Percentiles rank a stretch among this genome's conserved stretches.
Evolutionary conservation across 108 stramenopile genomes (phyloP).

Genomic region (Parmales sp.): DNA sequence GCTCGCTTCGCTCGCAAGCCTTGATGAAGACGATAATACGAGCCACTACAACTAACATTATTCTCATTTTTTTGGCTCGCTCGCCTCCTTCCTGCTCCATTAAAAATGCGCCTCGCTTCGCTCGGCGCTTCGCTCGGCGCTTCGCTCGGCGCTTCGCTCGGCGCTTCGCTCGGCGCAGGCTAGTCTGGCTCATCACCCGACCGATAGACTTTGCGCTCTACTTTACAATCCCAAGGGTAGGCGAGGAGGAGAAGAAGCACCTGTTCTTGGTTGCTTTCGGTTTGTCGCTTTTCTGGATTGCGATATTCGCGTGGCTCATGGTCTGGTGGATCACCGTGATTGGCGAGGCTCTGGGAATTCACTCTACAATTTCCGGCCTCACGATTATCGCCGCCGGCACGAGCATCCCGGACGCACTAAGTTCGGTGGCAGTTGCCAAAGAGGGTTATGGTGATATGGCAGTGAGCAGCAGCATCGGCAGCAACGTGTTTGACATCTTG

Average conservation of each 20-base stretch:
- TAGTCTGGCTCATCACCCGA: neutral
- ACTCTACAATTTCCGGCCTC: conserved; percentile 15
- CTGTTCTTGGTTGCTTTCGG: conserved; percentile 31
- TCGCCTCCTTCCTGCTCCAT: too few species aligned
- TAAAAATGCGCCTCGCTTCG: too few species aligned
- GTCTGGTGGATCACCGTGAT: conserved; percentile 11
- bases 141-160: neutral
- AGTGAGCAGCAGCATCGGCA: conserved; percentile 18
- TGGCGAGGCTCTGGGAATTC: conserved; percentile 5
- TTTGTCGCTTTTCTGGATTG: conserved; percentile 34
- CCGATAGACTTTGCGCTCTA: neutral
- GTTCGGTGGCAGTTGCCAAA: conserved; percentile 13
- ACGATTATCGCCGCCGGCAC: conserved; percentile 19
- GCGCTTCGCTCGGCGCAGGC: neutral
- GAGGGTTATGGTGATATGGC: conserved; percentile 26
- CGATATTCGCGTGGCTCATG: neutral
- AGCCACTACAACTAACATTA: too few species aligned
- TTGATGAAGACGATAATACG: too few species aligned
- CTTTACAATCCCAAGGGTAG: conserved; percentile 17
- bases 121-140: too few species aligned
- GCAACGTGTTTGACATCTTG: conserved; percentile 25
- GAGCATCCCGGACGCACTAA: conserved; percentile 19
- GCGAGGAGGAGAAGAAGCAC: neutral
- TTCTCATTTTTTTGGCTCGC: too few species aligned
- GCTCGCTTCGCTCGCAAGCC: too few species aligned